Conservation (phyloP, 441 rosid genomes). For the Gossypium trilobum region DNA sequence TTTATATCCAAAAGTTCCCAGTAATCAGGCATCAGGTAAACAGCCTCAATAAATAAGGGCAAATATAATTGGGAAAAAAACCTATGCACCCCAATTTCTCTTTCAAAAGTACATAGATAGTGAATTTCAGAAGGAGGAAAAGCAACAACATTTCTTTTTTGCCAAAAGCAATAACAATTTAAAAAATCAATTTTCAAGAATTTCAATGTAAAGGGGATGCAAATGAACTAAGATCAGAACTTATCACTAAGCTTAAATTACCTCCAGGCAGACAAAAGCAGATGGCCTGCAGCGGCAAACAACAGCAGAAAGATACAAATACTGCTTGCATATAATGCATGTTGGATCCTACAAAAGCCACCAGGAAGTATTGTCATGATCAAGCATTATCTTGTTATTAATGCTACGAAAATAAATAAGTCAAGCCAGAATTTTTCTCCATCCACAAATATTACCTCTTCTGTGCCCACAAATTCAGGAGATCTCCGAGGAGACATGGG, state of each 20-base stretch:
- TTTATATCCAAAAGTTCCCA: neutral
- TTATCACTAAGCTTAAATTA: conserved; percentile 23
- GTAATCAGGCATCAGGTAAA: neutral
- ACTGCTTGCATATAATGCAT: conserved; percentile 84
- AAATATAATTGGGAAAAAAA: neutral
- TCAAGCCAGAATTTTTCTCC: neutral
- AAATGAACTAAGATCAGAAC: neutral
- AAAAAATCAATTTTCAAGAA: conserved; percentile 1
- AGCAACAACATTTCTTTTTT: neutral
- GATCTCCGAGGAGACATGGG: conserved; percentile 54
- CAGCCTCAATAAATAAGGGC: neutral
- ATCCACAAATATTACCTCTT: conserved; percentile 54
- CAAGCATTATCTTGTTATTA: neutral
- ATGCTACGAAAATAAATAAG: neutral
- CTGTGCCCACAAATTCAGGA: conserved; percentile 79
- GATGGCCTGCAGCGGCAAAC: conserved; percentile 74
- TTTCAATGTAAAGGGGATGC: neutral
- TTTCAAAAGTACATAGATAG: neutral
- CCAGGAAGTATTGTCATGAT: conserved; percentile 16
- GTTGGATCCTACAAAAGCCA: conserved; percentile 63
- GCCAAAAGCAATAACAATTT: neutral
- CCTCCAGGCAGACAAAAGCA: conserved; percentile 83
- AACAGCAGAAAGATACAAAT: conserved; percentile 81
- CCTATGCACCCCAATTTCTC: neutral
- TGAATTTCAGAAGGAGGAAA: neutral